Evolutionary conservation across 768 basidiomycete species (phyloP).

Genomic region (Boletus reticulatus): DNA sequence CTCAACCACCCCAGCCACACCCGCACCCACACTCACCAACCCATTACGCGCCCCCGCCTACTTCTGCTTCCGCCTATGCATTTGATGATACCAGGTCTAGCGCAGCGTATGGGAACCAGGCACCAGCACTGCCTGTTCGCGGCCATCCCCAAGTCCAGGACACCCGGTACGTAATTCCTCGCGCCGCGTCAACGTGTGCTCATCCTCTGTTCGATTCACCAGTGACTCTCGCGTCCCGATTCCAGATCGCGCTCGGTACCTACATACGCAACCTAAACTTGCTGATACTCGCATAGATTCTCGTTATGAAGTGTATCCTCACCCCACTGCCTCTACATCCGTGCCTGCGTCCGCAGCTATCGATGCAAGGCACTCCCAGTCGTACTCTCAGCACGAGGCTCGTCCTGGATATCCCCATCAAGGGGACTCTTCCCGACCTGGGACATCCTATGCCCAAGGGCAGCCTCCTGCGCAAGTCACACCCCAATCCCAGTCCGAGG

Average conservation of each 20-base stretch:
- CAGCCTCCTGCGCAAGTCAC: slow-evolving; percentile 12
- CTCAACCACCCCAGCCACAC: slow-evolving; percentile 22
- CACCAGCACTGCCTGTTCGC: slow-evolving; percentile 13
- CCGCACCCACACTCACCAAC: slow-evolving; percentile 16
- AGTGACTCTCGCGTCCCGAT: slow-evolving; percentile 24
- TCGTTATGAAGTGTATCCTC: slow-evolving; percentile 25
- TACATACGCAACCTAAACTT: slow-evolving; percentile 17
- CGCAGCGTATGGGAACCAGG: slow-evolving; percentile 19
- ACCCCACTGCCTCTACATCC: slow-evolving; percentile 12
- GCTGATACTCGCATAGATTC: slow-evolving; percentile 24
- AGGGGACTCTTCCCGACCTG: slow-evolving; percentile 17
- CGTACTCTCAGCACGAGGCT: slow-evolving; percentile 21
- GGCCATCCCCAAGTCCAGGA: slow-evolving; percentile 20
- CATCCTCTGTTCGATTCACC: slow-evolving; percentile 10
- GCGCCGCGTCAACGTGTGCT: not conserved
- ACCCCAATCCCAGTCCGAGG: slow-evolving; percentile 15
- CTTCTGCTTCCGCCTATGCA: slow-evolving; percentile 17
- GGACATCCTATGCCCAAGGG: slow-evolving; percentile 17
- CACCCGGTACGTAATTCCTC: slow-evolving; percentile 19
- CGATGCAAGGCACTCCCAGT: slow-evolving; percentile 21
- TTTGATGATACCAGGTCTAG: slow-evolving; percentile 22
- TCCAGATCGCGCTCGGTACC: slow-evolving; percentile 22
- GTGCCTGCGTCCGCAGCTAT: slow-evolving; percentile 13
- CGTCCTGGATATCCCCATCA: slow-evolving; percentile 21
- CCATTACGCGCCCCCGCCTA: slow-evolving; percentile 23